These are phyloP conservation scores for Zymoseptoria tritici DNA, from an alignment of 2,329 filamentous ascomycete genomes.

Conservation along the genomic window DNA sequence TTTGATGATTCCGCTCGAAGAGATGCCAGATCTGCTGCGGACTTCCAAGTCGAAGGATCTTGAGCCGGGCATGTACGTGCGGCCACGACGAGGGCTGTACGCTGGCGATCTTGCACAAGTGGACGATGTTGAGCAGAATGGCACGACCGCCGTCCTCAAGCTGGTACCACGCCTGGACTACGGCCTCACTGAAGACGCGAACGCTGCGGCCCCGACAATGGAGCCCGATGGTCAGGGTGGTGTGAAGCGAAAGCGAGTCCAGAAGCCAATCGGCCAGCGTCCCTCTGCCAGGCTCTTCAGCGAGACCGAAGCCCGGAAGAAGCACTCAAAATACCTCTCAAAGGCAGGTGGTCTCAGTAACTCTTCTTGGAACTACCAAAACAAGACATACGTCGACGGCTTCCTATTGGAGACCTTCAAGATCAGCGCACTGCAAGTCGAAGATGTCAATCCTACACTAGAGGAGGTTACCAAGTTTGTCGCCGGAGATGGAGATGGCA, in stretches of 20 bases:
- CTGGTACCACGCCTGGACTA: constrained; percentile 91
- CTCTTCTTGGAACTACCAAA: constrained; percentile 76
- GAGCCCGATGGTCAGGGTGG: constrained; percentile 28
- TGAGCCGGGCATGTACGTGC: constrained; percentile 84
- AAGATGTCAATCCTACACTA: constrained; percentile 84
- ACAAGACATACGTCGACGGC: constrained; percentile 84
- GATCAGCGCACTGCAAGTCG: constrained; percentile 74
- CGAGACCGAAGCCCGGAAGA: constrained; percentile 85
- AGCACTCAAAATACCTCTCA: constrained; percentile 58
- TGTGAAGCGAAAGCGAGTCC: constrained; percentile 67
- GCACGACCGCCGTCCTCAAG: constrained; percentile 76
- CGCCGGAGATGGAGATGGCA: constrained; percentile 79
- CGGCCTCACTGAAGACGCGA: constrained; percentile 71
- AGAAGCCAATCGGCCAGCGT: constrained; percentile 46
- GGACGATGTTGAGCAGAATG: constrained; percentile 86
- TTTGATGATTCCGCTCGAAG: constrained; percentile 85
- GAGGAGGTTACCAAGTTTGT: constrained; percentile 96
- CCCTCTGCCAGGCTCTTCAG: constrained; percentile 89
- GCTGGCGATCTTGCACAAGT: constrained; percentile 86
- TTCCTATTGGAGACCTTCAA: constrained; percentile 93
- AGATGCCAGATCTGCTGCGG: constrained; percentile 93
- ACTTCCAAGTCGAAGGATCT: constrained; percentile 80
- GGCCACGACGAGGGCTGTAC: constrained; percentile 68
- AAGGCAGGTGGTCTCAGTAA: constrained; percentile 42
- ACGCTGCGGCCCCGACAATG: constrained; percentile 33